Conservation (phyloP, 257 asterid genomes). For the Forsythia suspensa region DNA sequence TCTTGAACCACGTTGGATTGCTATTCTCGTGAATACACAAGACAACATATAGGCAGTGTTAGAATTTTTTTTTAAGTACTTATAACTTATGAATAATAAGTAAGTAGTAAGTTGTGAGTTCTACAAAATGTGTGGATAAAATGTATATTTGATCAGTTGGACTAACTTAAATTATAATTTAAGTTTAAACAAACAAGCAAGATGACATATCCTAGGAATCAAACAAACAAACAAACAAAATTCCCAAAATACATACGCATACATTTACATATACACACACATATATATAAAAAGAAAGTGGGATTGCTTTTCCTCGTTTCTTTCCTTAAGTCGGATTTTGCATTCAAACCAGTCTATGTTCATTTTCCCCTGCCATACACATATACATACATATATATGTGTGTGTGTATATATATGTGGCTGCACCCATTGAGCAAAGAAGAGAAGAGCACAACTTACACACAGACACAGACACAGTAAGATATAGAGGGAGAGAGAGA, state of each 20-base stretch:
- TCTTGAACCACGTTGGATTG: neutral
- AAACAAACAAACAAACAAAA: neutral
- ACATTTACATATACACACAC: neutral
- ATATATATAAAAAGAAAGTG: constrained; percentile 15
- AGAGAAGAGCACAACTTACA: neutral
- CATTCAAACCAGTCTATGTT: constrained; percentile 28
- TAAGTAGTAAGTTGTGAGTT: too few species aligned
- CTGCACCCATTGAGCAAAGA: neutral
- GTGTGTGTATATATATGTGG: neutral
- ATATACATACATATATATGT: neutral
- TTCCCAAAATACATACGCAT: neutral
- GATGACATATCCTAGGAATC: neutral
- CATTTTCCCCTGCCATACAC: constrained; percentile 15
- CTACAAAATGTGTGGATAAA: too few species aligned
- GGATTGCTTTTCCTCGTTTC: constrained; percentile 17
- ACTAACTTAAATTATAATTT: too few species aligned
- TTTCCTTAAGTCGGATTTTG: constrained; percentile 1
- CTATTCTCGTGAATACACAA: neutral
- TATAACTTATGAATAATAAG: too few species aligned
- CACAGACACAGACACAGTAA: neutral
- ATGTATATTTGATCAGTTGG: too few species aligned
- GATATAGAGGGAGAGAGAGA: neutral
- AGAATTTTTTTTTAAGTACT: too few species aligned
- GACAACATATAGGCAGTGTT: neutral
- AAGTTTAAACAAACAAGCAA: too few species aligned